Percentiles rank a stretch among this genome's conserved stretches.
Evolutionary conservation across 306 rosid species (phyloP).

Genomic region (Trifolium fragiferum): DNA sequence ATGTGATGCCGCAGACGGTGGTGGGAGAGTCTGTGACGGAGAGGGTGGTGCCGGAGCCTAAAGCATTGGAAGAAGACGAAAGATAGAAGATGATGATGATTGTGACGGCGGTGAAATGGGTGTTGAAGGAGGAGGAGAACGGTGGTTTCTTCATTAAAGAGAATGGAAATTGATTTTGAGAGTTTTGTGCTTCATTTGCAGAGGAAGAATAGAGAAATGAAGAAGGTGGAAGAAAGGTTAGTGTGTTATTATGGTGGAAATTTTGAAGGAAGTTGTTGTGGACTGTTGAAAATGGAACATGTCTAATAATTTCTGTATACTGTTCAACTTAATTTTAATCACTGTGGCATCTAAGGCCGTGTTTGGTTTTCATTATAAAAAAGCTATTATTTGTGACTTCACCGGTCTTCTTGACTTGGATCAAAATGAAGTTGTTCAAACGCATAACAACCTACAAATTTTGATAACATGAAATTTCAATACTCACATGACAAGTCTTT

Average conservation of each 20-base stretch:
- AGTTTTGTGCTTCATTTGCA: constrained; percentile 60
- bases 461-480: too few relatives aligned
- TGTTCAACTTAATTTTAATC: neutral
- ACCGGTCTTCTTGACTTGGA: too few relatives aligned
- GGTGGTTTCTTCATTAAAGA: constrained; percentile 68
- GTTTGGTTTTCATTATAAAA: too few relatives aligned
- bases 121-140: constrained; percentile 33
- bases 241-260: neutral
- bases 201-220: neutral
- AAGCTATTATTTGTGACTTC: too few relatives aligned
- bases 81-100: constrained; percentile 12
- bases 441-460: too few relatives aligned
- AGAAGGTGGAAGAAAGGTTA: neutral
- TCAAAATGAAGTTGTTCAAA: too few relatives aligned
- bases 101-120: constrained; percentile 18
- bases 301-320: neutral
- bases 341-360: neutral
- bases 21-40: constrained; percentile 59
- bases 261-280: neutral
- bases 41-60: constrained; percentile 81
- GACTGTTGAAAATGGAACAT: constrained; percentile 9
- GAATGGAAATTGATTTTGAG: constrained; percentile 44
- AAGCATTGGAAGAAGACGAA: constrained; percentile 46
- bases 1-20: constrained; percentile 75
- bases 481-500: too few relatives aligned